Base-by-base conservation (phyloP, 768 basidiomycete species). In the Rhodosporidiobolus sp. region DNA sequence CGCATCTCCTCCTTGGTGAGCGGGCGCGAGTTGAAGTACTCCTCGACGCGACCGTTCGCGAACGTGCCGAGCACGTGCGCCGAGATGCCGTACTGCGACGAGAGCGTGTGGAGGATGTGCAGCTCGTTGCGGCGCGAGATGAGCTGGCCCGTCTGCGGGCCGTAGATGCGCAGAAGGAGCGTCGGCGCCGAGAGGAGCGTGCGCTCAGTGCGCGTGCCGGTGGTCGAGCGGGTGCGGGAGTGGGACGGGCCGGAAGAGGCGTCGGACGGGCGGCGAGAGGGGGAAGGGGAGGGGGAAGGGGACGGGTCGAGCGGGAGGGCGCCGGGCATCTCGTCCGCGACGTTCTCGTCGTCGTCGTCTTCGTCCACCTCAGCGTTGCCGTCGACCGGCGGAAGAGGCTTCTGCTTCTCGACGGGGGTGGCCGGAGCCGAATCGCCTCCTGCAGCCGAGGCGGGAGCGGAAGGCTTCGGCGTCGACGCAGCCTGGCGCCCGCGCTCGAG, bases 21-120 rank as follows among this genome's bases (percentile, higher is more conserved):
- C 4, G 93, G 89, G 46, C 87, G 85, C 24, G 92, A 92, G 72
- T 94, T 87, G 80, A 97, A 97, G 82, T 91, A 96, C 81, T 99
- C 90, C 82, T 98, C 96, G 56, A 98, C 83, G 32, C 96, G 88
- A 48, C 96, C 96, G 80, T 98, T 99, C 75, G 87, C 86, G 81
- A 98, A 98, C 3, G 94, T 97, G 56, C 96, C 96, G 79, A 91
- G 92, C 34, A 99, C 87, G 74, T 88, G 86, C 35, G 96, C 94
- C 20, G 94, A 95, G 61, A 99, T 90, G 76, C 86, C 86, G 82
- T 94, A 97, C 70, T 84, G 84, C 17, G 91, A 90, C 34, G 93
- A 95, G 58, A 99, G 88, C 57, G 90, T 83, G 81, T 97, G 92
- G 60, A 99, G 87, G 38, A 88, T 90, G 76, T 89, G 88, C 45